A percentile compares a stretch with the other conserved stretches of the same genome.
Evolutionary conservation across 2,329 filamentous ascomycete species (phyloP).

Genomic region (Fusarium oligoseptatum): DNA sequence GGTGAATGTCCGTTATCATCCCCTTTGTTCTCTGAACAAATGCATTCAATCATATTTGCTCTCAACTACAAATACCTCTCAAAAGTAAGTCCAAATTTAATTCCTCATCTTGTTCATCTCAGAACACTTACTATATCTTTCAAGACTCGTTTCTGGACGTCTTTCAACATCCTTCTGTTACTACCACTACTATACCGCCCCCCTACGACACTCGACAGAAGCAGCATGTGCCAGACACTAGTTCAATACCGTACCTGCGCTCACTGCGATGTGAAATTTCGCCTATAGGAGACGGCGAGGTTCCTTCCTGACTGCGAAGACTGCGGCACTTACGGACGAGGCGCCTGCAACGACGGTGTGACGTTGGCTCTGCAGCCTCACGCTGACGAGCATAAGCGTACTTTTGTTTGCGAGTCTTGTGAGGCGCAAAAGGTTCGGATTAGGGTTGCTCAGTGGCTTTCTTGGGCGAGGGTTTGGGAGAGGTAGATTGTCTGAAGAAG

Average conservation of each 20-base stretch:
- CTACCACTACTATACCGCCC: neutral
- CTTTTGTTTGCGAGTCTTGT: constrained; percentile 29
- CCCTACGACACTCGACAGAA: neutral
- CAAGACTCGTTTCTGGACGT: neutral
- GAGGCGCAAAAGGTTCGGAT: constrained; percentile 14
- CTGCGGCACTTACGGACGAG: constrained; percentile 31
- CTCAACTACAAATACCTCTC: neutral
- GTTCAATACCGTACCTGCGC: constrained; percentile 36
- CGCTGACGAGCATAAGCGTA: constrained; percentile 19
- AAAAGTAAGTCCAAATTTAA: neutral
- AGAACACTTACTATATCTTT: neutral
- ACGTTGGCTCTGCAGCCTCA: constrained; percentile 30
- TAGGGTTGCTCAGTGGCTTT: constrained; percentile 27
- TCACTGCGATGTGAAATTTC: constrained; percentile 30
- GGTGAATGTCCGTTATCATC: neutral
- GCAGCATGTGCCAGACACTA: constrained; percentile 33
- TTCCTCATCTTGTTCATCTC: neutral
- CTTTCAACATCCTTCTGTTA: neutral
- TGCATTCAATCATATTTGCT: neutral
- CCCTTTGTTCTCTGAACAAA: neutral
- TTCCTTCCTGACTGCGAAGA: constrained; percentile 39
- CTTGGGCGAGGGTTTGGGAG: constrained; percentile 17
- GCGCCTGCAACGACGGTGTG: constrained; percentile 35
- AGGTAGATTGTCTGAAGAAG: neutral
- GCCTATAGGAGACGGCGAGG: constrained; percentile 36